Conservation (phyloP, 2,329 filamentous ascomycete genomes). For the Didymella pinodella region DNA sequence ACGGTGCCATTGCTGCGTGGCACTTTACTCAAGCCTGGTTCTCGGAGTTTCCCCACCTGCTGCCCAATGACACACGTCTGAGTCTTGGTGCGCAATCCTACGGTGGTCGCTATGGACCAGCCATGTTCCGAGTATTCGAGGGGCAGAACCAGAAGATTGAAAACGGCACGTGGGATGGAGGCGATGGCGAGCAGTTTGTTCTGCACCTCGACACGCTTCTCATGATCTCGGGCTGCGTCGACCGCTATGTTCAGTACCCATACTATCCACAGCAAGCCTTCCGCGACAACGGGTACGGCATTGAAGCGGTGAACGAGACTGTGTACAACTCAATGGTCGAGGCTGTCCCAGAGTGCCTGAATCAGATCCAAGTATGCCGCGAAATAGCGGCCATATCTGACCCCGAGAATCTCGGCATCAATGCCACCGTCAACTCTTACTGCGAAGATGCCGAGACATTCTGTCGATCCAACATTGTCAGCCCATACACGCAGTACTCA, state of each 20-base stretch:
- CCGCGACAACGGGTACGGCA: slow-evolving; percentile 63
- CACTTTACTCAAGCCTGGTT: slow-evolving; percentile 34
- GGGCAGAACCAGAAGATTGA: slow-evolving; percentile 62
- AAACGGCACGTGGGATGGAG: slow-evolving; percentile 21
- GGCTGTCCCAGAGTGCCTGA: slow-evolving; percentile 25
- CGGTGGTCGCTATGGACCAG: slow-evolving; percentile 64
- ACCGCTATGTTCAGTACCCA: slow-evolving; percentile 57
- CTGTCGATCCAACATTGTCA: slow-evolving; percentile 29
- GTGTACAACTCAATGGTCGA: slow-evolving; percentile 28
- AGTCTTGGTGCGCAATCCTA: slow-evolving; percentile 50
- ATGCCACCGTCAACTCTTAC: slow-evolving; percentile 49
- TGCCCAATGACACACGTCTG: slow-evolving; percentile 30
- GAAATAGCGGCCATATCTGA: slow-evolving; percentile 29
- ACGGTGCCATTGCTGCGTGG: slow-evolving; percentile 32
- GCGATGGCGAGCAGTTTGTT: slow-evolving; percentile 23
- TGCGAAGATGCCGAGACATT: slow-evolving; percentile 61
- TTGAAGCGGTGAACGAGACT: slow-evolving; percentile 56
- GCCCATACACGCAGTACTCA: slow-evolving; percentile 26
- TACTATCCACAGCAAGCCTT: slow-evolving; percentile 59
- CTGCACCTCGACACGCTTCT: slow-evolving; percentile 56
- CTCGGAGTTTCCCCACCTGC: slow-evolving; percentile 32
- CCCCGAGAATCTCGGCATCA: slow-evolving; percentile 49
- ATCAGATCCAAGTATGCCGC: slow-evolving; percentile 23
- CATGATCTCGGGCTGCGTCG: slow-evolving; percentile 54
- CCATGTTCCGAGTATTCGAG: slow-evolving; percentile 61